phyloP scores from a whole-genome alignment of 345 rosid species.

The Eucalyptus grandis region DNA sequence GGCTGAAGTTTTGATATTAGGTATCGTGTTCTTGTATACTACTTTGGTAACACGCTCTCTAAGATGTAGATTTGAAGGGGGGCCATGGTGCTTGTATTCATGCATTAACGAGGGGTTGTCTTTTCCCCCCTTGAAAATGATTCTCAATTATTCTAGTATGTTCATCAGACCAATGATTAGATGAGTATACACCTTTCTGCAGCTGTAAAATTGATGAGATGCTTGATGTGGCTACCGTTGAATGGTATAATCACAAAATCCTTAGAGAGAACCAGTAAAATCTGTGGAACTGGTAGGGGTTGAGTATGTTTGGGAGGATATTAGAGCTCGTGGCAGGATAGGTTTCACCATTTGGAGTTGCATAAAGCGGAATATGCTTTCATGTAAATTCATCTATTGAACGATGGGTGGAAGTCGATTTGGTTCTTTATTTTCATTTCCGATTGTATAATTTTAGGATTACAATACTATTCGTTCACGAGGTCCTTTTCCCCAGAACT shows the following conservation, averaged over 20 bases:
- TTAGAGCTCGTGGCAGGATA: background rate
- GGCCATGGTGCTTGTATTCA: background rate
- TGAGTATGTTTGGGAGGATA: background rate
- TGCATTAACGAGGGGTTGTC: background rate
- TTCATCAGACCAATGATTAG: background rate
- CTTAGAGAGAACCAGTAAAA: background rate
- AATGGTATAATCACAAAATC: background rate
- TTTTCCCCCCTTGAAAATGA: background rate
- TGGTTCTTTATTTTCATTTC: background rate
- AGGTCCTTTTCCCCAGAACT: background rate
- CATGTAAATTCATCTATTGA: background rate
- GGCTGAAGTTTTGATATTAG: constrained; percentile 67
- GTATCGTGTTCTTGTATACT: background rate
- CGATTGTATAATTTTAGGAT: background rate
- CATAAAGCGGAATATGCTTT: background rate
- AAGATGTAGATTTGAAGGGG: background rate
- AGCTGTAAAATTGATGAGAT: background rate
- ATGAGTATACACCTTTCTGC: background rate
- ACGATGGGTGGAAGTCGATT: background rate
- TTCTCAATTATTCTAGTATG: background rate
- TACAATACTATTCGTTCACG: background rate
- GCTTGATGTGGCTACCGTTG: background rate
- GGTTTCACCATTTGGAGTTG: background rate
- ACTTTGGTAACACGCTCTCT: background rate
- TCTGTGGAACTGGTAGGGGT: background rate